Evolutionary conservation across 345 rosid species (phyloP).

Genomic region (Ceriops zippeliana): DNA sequence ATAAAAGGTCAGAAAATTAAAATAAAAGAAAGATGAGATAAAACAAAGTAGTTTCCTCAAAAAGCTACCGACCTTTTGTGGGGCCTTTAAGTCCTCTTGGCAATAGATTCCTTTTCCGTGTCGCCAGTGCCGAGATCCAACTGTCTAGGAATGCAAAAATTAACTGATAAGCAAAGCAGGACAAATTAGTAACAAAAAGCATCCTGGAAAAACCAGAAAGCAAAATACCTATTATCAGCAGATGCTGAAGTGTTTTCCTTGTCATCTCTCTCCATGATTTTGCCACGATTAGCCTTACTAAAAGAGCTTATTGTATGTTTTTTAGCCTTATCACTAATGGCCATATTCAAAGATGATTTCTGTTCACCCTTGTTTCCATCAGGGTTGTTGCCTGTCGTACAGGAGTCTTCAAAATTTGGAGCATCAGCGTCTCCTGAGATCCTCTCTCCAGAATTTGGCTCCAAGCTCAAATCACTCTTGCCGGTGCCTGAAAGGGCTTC

Average conservation of each 20-base stretch:
- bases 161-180: background rate
- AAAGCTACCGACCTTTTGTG: constrained; percentile 34
- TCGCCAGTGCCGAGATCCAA: constrained; percentile 14
- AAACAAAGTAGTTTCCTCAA: constrained; percentile 1
- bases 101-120: constrained; percentile 30
- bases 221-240: constrained; percentile 46
- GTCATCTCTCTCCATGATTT: constrained; percentile 31
- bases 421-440: background rate
- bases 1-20: constrained; percentile 18
- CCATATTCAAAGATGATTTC: constrained; percentile 13
- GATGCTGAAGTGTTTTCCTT: constrained; percentile 55
- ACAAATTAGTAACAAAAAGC: constrained; percentile 7
- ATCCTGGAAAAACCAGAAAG: background rate
- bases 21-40: constrained; percentile 1
- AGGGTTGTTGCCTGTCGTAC: background rate
- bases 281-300: constrained; percentile 24
- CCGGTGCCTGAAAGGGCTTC: constrained; percentile 18
- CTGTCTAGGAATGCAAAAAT: constrained; percentile 33
- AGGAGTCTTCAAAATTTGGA: constrained; percentile 1
- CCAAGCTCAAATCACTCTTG: constrained; percentile 8
- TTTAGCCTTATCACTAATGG: constrained; percentile 13
- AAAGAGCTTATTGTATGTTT: constrained; percentile 23
- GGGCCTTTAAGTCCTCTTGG: constrained; percentile 36
- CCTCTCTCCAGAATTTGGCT: constrained; percentile 3
- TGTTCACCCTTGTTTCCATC: constrained; percentile 7